Evolutionary conservation across 371 early-diverging fungal genomes (phyloP).

Genomic region (Paraphysoderma sedebokerense): DNA sequence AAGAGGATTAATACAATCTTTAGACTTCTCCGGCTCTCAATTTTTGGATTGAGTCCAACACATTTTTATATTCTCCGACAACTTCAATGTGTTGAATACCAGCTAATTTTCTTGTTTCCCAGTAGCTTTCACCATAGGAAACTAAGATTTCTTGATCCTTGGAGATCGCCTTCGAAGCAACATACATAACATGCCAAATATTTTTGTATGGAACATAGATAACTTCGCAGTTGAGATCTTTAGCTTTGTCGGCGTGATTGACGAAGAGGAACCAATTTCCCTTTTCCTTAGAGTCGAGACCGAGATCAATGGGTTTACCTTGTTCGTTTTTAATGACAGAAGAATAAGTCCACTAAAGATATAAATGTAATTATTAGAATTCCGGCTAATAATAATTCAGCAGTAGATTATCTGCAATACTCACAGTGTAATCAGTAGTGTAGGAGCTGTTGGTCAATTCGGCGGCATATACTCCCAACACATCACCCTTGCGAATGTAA

Average conservation of each 20-base stretch:
- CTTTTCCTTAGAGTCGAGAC: background rate
- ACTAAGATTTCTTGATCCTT: background rate
- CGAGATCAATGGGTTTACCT: background rate
- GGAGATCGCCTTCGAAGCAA: background rate
- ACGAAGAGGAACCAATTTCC: conserved; percentile 1
- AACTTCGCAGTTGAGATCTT: background rate
- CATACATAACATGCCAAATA: background rate
- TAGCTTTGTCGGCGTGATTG: background rate
- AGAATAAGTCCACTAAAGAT: background rate
- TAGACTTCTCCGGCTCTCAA: no score
- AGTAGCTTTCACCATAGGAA: background rate
- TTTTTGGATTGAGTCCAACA: no score
- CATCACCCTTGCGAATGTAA: background rate
- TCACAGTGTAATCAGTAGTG: conserved; percentile 1
- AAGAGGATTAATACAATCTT: no score
- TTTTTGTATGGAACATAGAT: background rate
- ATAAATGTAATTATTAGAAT: no score
- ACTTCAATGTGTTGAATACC: no score
- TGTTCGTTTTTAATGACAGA: background rate
- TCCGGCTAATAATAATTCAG: no score
- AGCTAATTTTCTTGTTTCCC: no score
- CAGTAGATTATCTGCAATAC: no score
- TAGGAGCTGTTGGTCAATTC: background rate
- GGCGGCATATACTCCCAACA: background rate
- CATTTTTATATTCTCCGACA: no score